Conservation (phyloP, 1,139 yeast species). For the Yamadazyma buinensis region DNA sequence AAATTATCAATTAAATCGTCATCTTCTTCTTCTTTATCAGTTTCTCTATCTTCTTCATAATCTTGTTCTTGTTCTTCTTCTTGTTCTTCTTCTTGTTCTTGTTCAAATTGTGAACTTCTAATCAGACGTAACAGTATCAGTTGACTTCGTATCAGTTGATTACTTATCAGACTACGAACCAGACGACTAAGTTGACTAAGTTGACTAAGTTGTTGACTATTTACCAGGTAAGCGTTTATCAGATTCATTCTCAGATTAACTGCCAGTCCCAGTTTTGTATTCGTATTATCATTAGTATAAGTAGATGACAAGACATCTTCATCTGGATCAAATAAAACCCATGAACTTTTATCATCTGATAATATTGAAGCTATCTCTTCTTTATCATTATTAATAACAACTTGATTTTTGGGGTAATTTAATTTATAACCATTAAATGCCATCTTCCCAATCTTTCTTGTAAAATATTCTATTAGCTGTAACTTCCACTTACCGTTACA, state of each 20-base stretch:
- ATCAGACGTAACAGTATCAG: too few relatives aligned
- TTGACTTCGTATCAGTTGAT: constrained; percentile 9
- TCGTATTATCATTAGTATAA: not conserved
- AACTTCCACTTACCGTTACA: too few relatives aligned
- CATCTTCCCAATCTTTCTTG: constrained; percentile 7
- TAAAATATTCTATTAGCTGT: too few relatives aligned
- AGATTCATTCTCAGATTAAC: not conserved
- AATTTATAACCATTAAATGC: constrained; percentile 17
- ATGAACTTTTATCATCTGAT: constrained; percentile 32
- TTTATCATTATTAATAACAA: constrained; percentile 10
- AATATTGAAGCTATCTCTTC: constrained; percentile 13
- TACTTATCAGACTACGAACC: constrained; percentile 7
- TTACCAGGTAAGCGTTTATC: too few relatives aligned
- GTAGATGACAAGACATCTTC: constrained; percentile 41
- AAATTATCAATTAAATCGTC: constrained; percentile 17
- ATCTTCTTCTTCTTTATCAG: constrained; percentile 12
- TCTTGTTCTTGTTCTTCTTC: constrained; percentile 4
- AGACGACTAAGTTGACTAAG: too few relatives aligned
- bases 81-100: constrained; percentile 2
- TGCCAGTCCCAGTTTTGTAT: not conserved
- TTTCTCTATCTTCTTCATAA: constrained; percentile 8
- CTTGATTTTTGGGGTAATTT: constrained; percentile 13
- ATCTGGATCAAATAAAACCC: constrained; percentile 43
- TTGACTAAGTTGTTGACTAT: too few relatives aligned
- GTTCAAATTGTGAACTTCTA: constrained; percentile 6